Base-by-base conservation (phyloP, 2,329 filamentous ascomycete genomes). In the Sclerotinia nivalis region DNA sequence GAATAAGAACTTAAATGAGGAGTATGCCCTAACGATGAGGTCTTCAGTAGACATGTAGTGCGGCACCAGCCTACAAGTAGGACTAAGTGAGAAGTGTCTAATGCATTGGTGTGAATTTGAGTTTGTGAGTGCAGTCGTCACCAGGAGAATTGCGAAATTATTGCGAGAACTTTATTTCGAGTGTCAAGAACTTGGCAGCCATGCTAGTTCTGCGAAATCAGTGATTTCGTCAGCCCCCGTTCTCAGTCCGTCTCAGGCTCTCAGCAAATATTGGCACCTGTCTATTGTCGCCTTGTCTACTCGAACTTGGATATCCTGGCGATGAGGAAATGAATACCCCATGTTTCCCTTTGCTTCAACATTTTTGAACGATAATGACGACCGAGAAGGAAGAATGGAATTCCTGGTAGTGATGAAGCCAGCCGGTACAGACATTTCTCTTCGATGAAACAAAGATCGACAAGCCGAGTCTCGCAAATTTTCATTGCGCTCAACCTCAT, bases 361-460 rank as follows among this genome's bases (percentile, higher is more conserved):
- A 18, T 37, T 18, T 20, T 25, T 8, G 28, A 31, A 62, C 43
- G 18, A 62, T 6, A 49, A 50, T 34, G 60, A 37, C 47, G 20
- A 18, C 28, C 47, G 15, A 31, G 25, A 62, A 1, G 22, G 13
- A 50, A 37, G 22, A 7, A 15, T 34, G 31, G 1, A 18, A 62
- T 43, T 43, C 40, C 40, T 43, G 40, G 60, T 37, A 37, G 20
- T 58, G 34, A 47, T 10, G 22, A 62, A 37, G 22, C 45, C 12
- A 12, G 18, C 28, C 28, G 37, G 43, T n/a, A 62, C 28, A 31
- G 20, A 18, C 18, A 61, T 43, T n/a, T n/a, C 13, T 50, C 22
- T 34, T 62, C 28, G 20, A 40, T 37, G 43, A 49, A 37, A 37
- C 60, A 4, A n/a, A 62, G 60, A 62, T 62, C 60, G 45, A 50